phyloP scores from a whole-genome alignment of 176 grass and related monocot species.

The Oryza brachyantha region DNA sequence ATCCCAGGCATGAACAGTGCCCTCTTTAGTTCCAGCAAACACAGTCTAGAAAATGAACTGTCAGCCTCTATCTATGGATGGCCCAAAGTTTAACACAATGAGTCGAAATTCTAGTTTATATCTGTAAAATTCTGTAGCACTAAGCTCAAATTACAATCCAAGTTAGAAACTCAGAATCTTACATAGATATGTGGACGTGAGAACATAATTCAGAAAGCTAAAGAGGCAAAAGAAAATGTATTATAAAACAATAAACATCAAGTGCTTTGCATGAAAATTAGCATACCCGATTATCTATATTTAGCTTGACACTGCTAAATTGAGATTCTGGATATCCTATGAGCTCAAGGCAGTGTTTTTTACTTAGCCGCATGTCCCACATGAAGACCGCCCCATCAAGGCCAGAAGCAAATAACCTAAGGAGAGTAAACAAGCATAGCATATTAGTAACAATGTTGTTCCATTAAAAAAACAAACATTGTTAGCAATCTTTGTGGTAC shows the following conservation, averaged over 20 bases:
- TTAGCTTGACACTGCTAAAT: conserved; percentile 71
- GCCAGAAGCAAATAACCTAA: conserved; percentile 81
- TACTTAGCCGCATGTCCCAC: conserved; percentile 78
- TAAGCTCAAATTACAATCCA: neutral
- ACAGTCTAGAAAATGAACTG: conserved; percentile 52
- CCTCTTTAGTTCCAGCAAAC: conserved; percentile 75
- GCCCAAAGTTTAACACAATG: neutral
- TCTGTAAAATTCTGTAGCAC: neutral
- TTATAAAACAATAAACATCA: neutral
- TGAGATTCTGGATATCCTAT: conserved; percentile 55
- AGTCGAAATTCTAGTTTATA: neutral
- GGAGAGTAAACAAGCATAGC: conserved; percentile 8
- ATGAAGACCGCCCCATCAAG: conserved; percentile 78
- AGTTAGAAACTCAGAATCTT: neutral
- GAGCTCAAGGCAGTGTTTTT: conserved; percentile 69
- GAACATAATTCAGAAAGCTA: neutral
- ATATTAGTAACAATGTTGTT: neutral
- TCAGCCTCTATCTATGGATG: conserved; percentile 1
- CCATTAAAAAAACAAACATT: neutral
- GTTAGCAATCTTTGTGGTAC: neutral
- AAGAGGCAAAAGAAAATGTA: neutral
- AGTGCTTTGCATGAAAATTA: conserved; percentile 7
- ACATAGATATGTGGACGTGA: neutral
- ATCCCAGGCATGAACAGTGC: conserved; percentile 82
- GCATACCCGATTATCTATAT: conserved; percentile 65